Evolutionary conservation across 1,284 basidiomycete species (phyloP), one percentile per base, ranked within the genome.

Genomic region (Pseudozyma hubeiensis): DNA sequence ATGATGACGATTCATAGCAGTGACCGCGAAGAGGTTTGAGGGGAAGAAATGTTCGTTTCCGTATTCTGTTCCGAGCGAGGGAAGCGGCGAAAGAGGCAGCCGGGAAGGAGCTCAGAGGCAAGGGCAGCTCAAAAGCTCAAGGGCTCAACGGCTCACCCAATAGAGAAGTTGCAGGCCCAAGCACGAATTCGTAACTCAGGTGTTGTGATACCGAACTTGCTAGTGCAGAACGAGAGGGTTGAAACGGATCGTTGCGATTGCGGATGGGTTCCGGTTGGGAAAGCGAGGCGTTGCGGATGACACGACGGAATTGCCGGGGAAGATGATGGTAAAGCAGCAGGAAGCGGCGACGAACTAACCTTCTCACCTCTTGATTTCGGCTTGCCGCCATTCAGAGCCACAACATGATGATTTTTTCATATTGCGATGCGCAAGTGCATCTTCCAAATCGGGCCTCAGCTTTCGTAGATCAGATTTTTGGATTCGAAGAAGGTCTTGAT

Each of bases 1-100:
- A 88, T 93, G 92, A 86, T 93, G 92, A 78, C 92, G 91, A 86
- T 91, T 92, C 91, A 93, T 92, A 75, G 55, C 59, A 69, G 65
- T 67, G 56, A 37, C 30, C 31, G 40, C 44, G 54, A 39, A 43
- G 47, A n/a, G 50, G 24, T 24, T 24, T 24, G 24, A 24, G 24
- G 24, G 24, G 24, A 24, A 24, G 24, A 24, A 4, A 24, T 24
- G 10, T 44, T 29, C 54, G 55, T 29, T 10, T 49, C 29, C 44
- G 39, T 62, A 44, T 63, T 29, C 40, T 43, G 46, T 41, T 51
- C 41, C 52, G 41, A 46, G 24, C 50, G 31, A 57, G 29, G 30
- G 53, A 53, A 14, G n/a, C 30, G 31, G 19, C 10, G 54, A 17
- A 43, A 30, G 24, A 35, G 50, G 56, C 13, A 41, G 45, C 41